Conservation (phyloP, 1,284 basidiomycete genomes). For the Pseudozyma sp. region DNA sequence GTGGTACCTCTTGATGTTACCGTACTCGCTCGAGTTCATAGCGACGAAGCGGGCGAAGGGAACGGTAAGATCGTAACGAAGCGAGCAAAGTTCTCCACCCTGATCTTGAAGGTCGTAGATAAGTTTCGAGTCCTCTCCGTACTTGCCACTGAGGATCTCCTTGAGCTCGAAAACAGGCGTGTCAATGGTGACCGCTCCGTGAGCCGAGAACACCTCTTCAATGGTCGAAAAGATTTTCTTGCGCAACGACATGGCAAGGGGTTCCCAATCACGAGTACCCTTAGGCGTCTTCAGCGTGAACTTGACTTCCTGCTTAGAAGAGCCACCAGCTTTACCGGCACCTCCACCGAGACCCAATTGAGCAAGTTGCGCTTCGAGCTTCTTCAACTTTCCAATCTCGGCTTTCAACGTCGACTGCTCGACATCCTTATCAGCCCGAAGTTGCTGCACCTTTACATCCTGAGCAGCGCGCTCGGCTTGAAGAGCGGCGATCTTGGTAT, state of each 20-base stretch:
- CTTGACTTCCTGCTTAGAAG: slow-evolving; percentile 55
- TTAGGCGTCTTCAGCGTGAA: slow-evolving; percentile 71
- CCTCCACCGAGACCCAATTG: slow-evolving; percentile 42
- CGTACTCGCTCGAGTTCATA: slow-evolving; percentile 84
- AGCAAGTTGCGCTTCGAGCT: slow-evolving; percentile 55
- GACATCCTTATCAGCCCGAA: slow-evolving; percentile 46
- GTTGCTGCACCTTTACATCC: slow-evolving; percentile 57
- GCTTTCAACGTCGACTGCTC: slow-evolving; percentile 45
- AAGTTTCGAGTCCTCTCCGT: slow-evolving; percentile 89
- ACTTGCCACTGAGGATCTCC: slow-evolving; percentile 91
- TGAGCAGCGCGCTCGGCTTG: slow-evolving; percentile 52
- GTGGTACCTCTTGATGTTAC: slow-evolving; percentile 87
- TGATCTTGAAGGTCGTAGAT: slow-evolving; percentile 99
- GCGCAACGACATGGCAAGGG: slow-evolving; percentile 91
- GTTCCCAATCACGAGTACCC: slow-evolving; percentile 96
- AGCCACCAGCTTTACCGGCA: slow-evolving; percentile 28
- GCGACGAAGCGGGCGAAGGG: slow-evolving; percentile 95
- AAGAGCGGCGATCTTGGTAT: slow-evolving; percentile 24
- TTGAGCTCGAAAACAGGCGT: slow-evolving; percentile 98
- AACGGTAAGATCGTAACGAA: slow-evolving; percentile 94
- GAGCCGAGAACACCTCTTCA: slow-evolving; percentile 86
- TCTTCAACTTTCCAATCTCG: slow-evolving; percentile 55
- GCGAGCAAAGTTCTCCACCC: slow-evolving; percentile 94
- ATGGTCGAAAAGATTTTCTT: slow-evolving; percentile 90
- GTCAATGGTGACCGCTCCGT: slow-evolving; percentile 92